Percentiles rank a stretch among this genome's conserved stretches.
phyloP scores from a whole-genome alignment of 106 monocot genomes.

The Platanthera guangdongensis region DNA sequence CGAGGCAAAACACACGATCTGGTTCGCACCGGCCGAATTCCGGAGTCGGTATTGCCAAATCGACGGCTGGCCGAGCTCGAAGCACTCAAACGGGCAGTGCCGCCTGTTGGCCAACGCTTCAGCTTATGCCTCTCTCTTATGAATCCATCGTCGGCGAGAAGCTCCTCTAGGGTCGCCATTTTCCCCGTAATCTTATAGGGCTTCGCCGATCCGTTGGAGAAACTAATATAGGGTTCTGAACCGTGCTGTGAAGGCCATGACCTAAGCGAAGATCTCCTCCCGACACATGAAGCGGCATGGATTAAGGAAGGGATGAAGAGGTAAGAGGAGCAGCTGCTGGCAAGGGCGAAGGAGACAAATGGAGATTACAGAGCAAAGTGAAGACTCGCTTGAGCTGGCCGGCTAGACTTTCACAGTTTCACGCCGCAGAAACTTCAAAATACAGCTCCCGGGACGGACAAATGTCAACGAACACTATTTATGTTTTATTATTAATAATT shows the following conservation, averaged over 20 bases:
- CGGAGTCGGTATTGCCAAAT: background rate
- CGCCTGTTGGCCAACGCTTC: background rate
- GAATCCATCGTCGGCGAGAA: conserved; percentile 44
- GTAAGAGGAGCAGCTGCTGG: background rate
- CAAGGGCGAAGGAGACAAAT: background rate
- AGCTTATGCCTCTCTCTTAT: conserved; percentile 9
- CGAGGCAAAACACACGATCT: background rate
- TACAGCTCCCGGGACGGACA: background rate
- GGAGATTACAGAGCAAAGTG: background rate
- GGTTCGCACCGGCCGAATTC: background rate
- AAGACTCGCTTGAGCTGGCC: no score
- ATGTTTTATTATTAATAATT: no score
- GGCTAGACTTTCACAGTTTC: no score
- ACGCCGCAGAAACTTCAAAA: no score
- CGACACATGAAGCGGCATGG: background rate
- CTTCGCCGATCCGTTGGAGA: background rate
- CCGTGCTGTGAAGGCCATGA: background rate
- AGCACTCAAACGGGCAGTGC: background rate
- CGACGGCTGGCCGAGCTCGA: conserved; percentile 12
- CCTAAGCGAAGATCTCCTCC: background rate
- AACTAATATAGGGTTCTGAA: background rate
- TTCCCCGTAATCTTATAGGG: background rate
- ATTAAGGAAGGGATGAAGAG: background rate
- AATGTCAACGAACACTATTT: background rate
- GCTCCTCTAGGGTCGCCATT: conserved; percentile 38